Evolutionary conservation across 345 rosid genomes (phyloP), one percentile per base, ranked within the genome.

Genomic region (Euphorbia pulcherrima): DNA sequence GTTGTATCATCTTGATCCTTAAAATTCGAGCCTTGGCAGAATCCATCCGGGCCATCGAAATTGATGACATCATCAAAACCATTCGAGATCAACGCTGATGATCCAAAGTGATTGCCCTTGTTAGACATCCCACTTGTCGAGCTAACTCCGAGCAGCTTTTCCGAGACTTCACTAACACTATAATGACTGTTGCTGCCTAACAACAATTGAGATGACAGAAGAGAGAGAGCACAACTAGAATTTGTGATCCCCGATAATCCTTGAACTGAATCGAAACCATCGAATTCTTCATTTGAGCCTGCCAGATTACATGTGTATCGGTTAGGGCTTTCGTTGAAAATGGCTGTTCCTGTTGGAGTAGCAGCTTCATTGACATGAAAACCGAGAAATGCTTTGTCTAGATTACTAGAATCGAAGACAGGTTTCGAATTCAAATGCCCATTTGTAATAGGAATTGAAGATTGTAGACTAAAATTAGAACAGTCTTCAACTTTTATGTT

Each of bases 161-260:
- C 70, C 4, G 81, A 68, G 56, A 40, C 66, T 55, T 60, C 80
- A 29, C 61, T 35, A 17, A 60, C 23, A 63, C 50, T 52, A 51
- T 59, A 56, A 60, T 65, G 72, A 26, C 48, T 37, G 55, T 12
- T 51, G 2, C 72, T 56, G 55, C 69, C 62, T 33, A 7, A 3
- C 12, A 75, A 73, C 26, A 66, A 81, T 62, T 75, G 82, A 53
- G 74, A 74, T 85, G 88, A 85, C 88, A 85, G 88, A 85, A 85
- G 88, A 85, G 88, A 85, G 88, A 73, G 86, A 85, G 86, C 88
- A 80, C 81, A 72, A 60, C 77, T 76, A 57, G 83, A 73, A 60
- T 61, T 69, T 57, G 80, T 71, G 53, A 79, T 69, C 61, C 73
- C 81, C 3, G 81, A 74, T 40, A 79, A 66, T 60, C 69, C 83